A percentile compares a stretch with the other conserved stretches of the same genome.
Evolutionary conservation across 1,284 basidiomycete genomes (phyloP).

Genomic region (Melampsora abietis-canadensis): DNA sequence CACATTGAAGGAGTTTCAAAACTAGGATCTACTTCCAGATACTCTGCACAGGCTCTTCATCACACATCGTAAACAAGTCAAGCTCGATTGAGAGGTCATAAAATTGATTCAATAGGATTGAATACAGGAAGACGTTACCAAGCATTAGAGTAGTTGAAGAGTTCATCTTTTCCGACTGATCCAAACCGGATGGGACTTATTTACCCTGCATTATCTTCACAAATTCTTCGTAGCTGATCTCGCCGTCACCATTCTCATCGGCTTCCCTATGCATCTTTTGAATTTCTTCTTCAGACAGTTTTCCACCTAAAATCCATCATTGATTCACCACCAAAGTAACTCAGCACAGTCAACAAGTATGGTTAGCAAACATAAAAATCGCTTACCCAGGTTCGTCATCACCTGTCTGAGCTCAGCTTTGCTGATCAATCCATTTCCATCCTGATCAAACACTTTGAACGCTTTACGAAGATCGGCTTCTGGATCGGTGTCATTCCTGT

Average conservation of each 20-base stretch:
- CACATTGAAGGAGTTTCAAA: too few relatives aligned
- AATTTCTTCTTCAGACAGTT: constrained; percentile 84
- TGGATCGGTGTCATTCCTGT: constrained; percentile 71
- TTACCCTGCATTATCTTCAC: constrained; percentile 58
- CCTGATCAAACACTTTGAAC: constrained; percentile 68
- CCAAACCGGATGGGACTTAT: too few relatives aligned
- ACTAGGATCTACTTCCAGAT: too few relatives aligned
- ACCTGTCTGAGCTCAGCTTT: constrained; percentile 74
- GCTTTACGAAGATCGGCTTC: constrained; percentile 67
- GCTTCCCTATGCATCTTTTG: constrained; percentile 99
- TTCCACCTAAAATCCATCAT: constrained; percentile 60
- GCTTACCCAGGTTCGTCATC: constrained; percentile 78
- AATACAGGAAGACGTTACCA: too few relatives aligned
- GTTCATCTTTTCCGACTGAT: too few relatives aligned
- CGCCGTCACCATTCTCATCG: constrained; percentile 86
- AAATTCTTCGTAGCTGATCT: constrained; percentile 58
- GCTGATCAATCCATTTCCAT: constrained; percentile 63
- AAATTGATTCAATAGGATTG: too few relatives aligned
- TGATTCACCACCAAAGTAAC: neutral
- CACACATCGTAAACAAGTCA: too few relatives aligned
- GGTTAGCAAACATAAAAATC: neutral
- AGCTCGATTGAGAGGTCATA: too few relatives aligned
- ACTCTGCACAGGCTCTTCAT: too few relatives aligned
- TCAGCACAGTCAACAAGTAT: neutral
- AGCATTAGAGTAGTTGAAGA: too few relatives aligned